Evolutionary conservation across 2,329 filamentous ascomycete species (phyloP), one percentile per base, ranked within the genome.

Genomic region (Pleoardoris graminearum): DNA sequence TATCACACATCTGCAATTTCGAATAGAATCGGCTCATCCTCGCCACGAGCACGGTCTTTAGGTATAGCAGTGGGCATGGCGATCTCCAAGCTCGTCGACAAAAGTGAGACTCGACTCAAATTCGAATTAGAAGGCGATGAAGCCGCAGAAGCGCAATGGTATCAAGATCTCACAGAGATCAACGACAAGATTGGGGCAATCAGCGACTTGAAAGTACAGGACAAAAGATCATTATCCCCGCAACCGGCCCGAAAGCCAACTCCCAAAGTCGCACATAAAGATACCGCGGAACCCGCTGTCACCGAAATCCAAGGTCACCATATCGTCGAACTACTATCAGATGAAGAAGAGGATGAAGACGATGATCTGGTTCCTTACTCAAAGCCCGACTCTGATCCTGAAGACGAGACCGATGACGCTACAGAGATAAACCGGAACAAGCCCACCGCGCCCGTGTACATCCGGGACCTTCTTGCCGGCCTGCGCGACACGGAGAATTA

Each of bases 331-430:
- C 76, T 84, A 27, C 33, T 71, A 82, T 81, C 83, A 0, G 81
- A 83, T 1, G 65, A 63, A 16, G 60, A 50, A 6, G 75, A 63
- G 12, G 60, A 50, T 5, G 75, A 79, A 7, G 77, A 80, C 27
- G 77, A 81, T 14, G 88, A 89, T 54, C 77, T 97, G 1, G 78
- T 85, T 2, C 83, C 90, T 0, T 96, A 97, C 62, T 83, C 84
- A 12, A 97, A 96, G 70, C 90, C 90, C 0, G 90, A 91, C 65
- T 91, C 89, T 1, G 94, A 99, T 61, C 82, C 85, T 0, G 90
- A 95, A 68, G 94, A 99, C 68, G 93, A 91, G 0, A 91, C 97
- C 51, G 92, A 97, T 32, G 95, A 99, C 63, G 87, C 94, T 4
- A 96, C 91, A 0, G 78, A 96, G 16, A 82, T 97, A 42, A 87